Evolutionary conservation across 2,329 filamentous ascomycete genomes (phyloP).

Genomic region (Tolypocladium nubicola): DNA sequence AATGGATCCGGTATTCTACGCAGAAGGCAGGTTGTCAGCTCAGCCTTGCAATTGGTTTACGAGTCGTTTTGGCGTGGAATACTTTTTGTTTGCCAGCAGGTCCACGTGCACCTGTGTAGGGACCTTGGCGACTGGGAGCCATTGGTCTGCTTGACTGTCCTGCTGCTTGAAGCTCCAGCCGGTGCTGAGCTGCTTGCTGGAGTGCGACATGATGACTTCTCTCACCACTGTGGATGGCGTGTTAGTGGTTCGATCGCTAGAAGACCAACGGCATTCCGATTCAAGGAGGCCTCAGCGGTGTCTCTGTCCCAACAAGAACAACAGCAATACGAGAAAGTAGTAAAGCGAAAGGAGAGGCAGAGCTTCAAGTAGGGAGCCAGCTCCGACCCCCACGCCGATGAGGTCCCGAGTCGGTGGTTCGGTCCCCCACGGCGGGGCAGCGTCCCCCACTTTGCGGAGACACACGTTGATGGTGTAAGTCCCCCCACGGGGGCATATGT

Average conservation of each 20-base stretch:
- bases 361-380: not conserved
- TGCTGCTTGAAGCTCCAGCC: slow-evolving; percentile 17
- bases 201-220: not conserved
- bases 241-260: not conserved
- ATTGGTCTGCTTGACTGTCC: slow-evolving; percentile 14
- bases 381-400: not conserved
- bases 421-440: not conserved
- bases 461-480: not conserved
- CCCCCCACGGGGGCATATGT: not conserved
- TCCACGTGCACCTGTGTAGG: slow-evolving; percentile 28
- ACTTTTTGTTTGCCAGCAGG: slow-evolving; percentile 14
- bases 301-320: not conserved
- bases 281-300: not conserved
- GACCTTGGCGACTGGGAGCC: slow-evolving; percentile 22
- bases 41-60: not conserved
- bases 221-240: not conserved
- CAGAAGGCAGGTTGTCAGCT: not conserved
- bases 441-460: not conserved
- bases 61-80: not conserved
- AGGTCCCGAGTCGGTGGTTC: not conserved
- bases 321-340: not conserved
- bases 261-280: not conserved
- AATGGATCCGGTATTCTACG: slow-evolving; percentile 43
- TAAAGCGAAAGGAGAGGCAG: not conserved
- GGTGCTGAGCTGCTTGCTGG: slow-evolving; percentile 3